phyloP scores from a whole-genome alignment of 1,284 basidiomycete species.

The Fomitopsis palustris region DNA sequence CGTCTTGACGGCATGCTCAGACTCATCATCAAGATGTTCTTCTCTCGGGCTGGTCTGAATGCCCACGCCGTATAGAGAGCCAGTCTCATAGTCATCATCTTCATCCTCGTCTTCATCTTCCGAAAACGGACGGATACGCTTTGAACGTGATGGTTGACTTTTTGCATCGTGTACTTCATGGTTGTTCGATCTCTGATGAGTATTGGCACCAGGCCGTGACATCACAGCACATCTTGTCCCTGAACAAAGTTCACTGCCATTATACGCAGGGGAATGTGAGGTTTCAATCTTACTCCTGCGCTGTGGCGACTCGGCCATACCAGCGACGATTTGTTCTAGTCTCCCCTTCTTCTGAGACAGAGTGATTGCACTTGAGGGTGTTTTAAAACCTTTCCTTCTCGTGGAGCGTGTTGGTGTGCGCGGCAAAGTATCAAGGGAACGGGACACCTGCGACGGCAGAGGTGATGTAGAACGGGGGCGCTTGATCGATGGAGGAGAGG shows the following conservation, averaged over 20 bases:
- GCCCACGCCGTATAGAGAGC: slow-evolving; percentile 12
- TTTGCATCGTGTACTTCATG: background rate
- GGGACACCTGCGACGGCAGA: background rate
- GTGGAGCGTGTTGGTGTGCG: slow-evolving; percentile 8
- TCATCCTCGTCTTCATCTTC: background rate
- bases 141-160: slow-evolving; percentile 10
- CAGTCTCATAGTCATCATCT: background rate
- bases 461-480: slow-evolving; percentile 2
- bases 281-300: background rate
- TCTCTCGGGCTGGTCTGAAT: slow-evolving; percentile 2
- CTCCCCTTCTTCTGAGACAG: slow-evolving; percentile 9
- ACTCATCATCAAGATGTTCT: background rate
- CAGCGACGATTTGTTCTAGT: background rate
- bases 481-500: slow-evolving; percentile 4
- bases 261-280: background rate
- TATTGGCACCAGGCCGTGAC: background rate
- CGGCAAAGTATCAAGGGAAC: slow-evolving; percentile 2
- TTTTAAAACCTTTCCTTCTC: background rate
- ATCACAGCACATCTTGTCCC: background rate
- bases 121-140: background rate
- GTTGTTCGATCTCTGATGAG: background rate
- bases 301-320: background rate
- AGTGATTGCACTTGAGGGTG: slow-evolving; percentile 7
- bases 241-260: background rate
- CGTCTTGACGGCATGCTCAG: background rate